Base-by-base conservation (phyloP, 192 early-diverging fungal genomes). In the Coemansia sp. region DNA sequence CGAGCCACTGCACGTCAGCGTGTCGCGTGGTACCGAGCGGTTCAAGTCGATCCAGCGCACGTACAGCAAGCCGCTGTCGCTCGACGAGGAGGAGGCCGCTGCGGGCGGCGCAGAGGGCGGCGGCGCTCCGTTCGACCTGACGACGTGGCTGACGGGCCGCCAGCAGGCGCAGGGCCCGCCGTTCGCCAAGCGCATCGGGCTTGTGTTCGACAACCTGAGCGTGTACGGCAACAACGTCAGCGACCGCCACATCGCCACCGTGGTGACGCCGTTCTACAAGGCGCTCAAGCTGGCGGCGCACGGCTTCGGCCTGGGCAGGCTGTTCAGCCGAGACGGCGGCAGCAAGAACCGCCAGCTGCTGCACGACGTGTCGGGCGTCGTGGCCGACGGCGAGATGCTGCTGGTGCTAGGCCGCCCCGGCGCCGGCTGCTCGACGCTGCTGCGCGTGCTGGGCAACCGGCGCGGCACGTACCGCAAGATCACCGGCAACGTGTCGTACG, bases 381-480 rank as follows among this genome's bases (percentile, higher is more conserved):
- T 85, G 44, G 83, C 85, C 39, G 84, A 86, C 24, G 90, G 92
- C 27, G 89, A 93, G 53, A 75, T 84, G 78, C 60, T 83, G 40
- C 67, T 88, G 40, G 87, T 91, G 6, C 71, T 91, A 23, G 87
- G 87, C 9, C 69, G 85, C 7, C 87, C 87, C 0, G 87, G 87
- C 1, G 80, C 86, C 7, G 86, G 87, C 7, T 87, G 85, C 59
- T 86, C 84, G 40, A 84, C 85, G 14, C 56, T 89, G 43, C 73
- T 89, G 21, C 74, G 85, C 15, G 77, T 83, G 1, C 62, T 89
- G 15, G 82, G 85, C 48, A 84, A 87, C 55, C 80, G 84, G 34
- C 76, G 83, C 25, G 80, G 81, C 21, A 79, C 78, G 9, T 85
- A 83, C 61, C 68, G 65, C 8, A 44, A 69, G 14, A 81, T 90